Evolutionary conservation across 2,329 filamentous ascomycete species (phyloP).

Genomic region (Thielaviopsis musarum): DNA sequence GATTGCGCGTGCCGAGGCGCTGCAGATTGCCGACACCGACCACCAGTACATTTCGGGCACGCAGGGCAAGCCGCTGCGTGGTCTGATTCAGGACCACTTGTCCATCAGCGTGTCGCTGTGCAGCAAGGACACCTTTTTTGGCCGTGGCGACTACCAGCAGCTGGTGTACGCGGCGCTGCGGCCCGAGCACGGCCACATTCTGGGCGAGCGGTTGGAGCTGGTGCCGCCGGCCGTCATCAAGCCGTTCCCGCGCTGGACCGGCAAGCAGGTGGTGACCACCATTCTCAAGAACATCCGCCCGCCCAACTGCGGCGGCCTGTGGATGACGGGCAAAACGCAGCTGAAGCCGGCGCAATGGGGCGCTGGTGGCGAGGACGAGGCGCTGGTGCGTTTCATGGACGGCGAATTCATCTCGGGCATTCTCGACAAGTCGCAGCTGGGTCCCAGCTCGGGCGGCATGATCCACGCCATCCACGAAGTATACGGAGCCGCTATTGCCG

Average conservation of each 20-base stretch:
- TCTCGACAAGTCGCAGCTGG: constrained; percentile 89
- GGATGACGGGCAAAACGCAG: constrained; percentile 61
- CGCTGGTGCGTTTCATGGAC: constrained; percentile 62
- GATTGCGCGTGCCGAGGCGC: constrained; percentile 77
- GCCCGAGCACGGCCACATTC: constrained; percentile 78
- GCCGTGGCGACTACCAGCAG: constrained; percentile 75
- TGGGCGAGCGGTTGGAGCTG: constrained; percentile 64
- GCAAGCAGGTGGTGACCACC: constrained; percentile 88
- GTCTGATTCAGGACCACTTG: constrained; percentile 96
- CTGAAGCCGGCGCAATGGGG: constrained; percentile 72
- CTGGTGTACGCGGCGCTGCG: constrained; percentile 81
- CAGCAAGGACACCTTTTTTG: constrained; percentile 82
- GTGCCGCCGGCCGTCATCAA: constrained; percentile 69
- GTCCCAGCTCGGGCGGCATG: constrained; percentile 69
- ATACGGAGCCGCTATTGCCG: constrained; percentile 75
- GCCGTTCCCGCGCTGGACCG: constrained; percentile 73
- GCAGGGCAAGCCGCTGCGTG: constrained; percentile 80
- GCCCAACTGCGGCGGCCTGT: constrained; percentile 55
- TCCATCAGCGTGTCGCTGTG: constrained; percentile 87
- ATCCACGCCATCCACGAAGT: constrained; percentile 87
- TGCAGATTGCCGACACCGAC: constrained; percentile 88
- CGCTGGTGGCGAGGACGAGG: constrained; percentile 51
- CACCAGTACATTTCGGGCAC: constrained; percentile 94
- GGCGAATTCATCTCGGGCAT: constrained; percentile 83
- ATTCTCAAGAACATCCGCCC: constrained; percentile 87